Evolutionary conservation across 306 rosid species (phyloP), one percentile per base, ranked within the genome.

Genomic region (Vicia villosa): DNA sequence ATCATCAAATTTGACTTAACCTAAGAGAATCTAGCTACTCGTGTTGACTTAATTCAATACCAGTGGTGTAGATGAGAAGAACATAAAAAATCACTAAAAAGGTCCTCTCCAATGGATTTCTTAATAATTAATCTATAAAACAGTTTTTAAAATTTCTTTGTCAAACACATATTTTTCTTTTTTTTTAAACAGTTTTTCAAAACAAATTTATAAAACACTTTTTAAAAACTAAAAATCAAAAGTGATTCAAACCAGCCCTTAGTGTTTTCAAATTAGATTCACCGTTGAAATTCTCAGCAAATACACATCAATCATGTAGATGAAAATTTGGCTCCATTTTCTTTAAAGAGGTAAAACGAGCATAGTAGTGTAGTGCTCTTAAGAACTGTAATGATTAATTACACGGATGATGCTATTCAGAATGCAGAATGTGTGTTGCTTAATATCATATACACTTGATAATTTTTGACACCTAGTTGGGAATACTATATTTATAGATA

Each of bases 351-450:
- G 34, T 16, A 16, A 1, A 5, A 54, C n/a, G 40, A 17, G 50
- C 47, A 71, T 10, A 43, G 57, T 10, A 43, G 57, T 45, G 57
- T 10, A 43, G 57, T 45, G 37, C 46, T 14, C 6, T 17, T 56
- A n/a, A 19, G 21, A 45, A 67, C 26, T 55, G 55, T 74, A 65
- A 72, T 42, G 49, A 72, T 46, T 72, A 61, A 41, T 49, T 21
- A 45, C 63, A 37, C 5, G 55, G 69, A 43, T 24, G 22, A 17
- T 46, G 38, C 47, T 16, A 17, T 57, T 58, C 16, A 21, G 37
- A 75, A 59, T 15, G n/a, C n/a, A n/a, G n/a, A n/a, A n/a, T 49
- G 47, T 10, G 50, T 21, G 49, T 26, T 68, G 69, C 52, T 34
- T 20, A 11, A 28, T 19, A 69, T 50, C 28, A 62, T 46, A 72